Conservation (phyloP, 1,284 basidiomycete genomes). For the Termitomyces sp. region DNA sequence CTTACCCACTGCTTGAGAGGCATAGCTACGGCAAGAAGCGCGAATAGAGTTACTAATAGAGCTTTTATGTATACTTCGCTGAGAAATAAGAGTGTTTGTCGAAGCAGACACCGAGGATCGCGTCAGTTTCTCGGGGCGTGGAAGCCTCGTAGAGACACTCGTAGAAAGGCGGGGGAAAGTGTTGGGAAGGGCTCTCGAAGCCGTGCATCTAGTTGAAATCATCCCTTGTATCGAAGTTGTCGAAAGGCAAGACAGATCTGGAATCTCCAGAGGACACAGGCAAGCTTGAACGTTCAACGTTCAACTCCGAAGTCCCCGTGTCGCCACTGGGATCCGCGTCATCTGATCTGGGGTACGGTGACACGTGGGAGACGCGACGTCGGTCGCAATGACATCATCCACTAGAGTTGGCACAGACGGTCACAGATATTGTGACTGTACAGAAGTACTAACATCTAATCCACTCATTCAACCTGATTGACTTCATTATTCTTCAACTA, state of each 20-base stretch:
- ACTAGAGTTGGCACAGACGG: too few species aligned
- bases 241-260: too few species aligned
- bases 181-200: not conserved
- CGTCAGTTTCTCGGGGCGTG: not conserved
- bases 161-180: slow-evolving; percentile 3
- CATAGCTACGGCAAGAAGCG: not conserved
- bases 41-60: not conserved
- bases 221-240: slow-evolving; percentile 2
- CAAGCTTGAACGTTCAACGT: not conserved
- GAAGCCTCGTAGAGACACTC: not conserved
- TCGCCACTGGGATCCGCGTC: slow-evolving; percentile 7
- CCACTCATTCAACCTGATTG: too few species aligned
- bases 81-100: not conserved
- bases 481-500: too few species aligned
- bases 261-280: not conserved
- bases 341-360: slow-evolving; percentile 9
- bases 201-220: not conserved
- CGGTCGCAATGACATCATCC: too few species aligned
- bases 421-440: too few species aligned
- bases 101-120: not conserved
- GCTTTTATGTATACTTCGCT: not conserved
- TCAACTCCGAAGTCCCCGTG: too few species aligned
- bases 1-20: slow-evolving; percentile 1
- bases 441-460: too few species aligned
- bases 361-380: too few species aligned